Evolutionary conservation across 192 early-diverging fungal species (phyloP).

Genomic region (Gryganskiella cystojenkinii): DNA sequence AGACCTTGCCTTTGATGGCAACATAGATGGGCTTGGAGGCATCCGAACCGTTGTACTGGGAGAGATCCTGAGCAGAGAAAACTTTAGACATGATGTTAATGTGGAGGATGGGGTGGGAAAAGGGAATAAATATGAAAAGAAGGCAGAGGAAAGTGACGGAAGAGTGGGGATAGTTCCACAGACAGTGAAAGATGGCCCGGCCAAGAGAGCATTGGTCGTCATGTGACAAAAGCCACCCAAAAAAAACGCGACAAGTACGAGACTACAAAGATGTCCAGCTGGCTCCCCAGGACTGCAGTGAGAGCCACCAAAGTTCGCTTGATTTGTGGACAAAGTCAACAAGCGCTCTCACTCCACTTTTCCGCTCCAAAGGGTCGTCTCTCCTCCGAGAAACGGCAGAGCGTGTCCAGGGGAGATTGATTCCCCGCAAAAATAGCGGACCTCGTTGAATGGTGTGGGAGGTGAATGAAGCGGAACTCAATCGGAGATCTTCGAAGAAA

Average conservation of each 20-base stretch:
- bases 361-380: too few species aligned
- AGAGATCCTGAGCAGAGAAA: conserved; percentile 69
- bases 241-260: too few species aligned
- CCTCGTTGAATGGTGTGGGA: too few species aligned
- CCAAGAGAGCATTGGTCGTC: neutral
- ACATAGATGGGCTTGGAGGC: conserved; percentile 74
- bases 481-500: neutral
- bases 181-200: neutral
- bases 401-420: too few species aligned
- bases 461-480: too few species aligned
- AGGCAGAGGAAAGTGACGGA: neutral
- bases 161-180: neutral
- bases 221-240: neutral
- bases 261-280: too few species aligned
- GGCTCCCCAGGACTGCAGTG: too few species aligned
- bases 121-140: neutral
- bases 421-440: too few species aligned
- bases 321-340: too few species aligned
- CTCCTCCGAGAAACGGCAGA: too few species aligned
- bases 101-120: neutral
- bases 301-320: too few species aligned
- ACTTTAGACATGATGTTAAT: conserved; percentile 29
- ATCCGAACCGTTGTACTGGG: conserved; percentile 70
- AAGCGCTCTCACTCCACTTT: too few species aligned
- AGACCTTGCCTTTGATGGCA: conserved; percentile 83